These are phyloP conservation scores for Scheffersomyces segobiensis DNA, from an alignment of 1,139 yeast species.

Conservation along the genomic window DNA sequence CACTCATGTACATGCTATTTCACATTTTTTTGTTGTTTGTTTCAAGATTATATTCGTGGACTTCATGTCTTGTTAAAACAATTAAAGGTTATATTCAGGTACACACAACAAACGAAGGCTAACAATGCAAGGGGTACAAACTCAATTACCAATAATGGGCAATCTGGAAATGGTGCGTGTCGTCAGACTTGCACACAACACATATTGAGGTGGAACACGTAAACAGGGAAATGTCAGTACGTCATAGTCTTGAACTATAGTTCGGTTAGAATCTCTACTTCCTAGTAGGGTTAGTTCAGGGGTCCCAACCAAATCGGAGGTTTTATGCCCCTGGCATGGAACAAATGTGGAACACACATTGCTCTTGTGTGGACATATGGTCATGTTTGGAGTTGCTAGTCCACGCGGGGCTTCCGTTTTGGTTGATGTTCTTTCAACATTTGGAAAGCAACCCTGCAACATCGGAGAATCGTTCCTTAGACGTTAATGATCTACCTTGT, in stretches of 20 bases:
- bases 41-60: neutral
- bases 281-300: neutral
- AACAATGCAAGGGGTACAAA: neutral
- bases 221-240: neutral
- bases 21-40: neutral
- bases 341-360: neutral
- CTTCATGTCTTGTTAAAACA: neutral
- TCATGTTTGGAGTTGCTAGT: neutral
- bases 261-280: neutral
- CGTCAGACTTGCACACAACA: neutral
- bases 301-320: neutral
- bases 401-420: neutral
- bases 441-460: neutral
- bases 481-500: neutral
- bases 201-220: neutral
- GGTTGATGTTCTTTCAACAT: neutral
- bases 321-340: neutral
- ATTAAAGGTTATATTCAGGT: neutral
- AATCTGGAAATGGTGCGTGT: neutral
- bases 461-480: too few species aligned
- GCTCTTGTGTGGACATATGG: neutral
- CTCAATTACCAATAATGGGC: neutral
- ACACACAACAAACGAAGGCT: neutral
- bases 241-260: neutral
- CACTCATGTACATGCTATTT: neutral